Evolutionary conservation across 805 yeast genomes (phyloP).

Genomic region (Candida nitratophila): DNA sequence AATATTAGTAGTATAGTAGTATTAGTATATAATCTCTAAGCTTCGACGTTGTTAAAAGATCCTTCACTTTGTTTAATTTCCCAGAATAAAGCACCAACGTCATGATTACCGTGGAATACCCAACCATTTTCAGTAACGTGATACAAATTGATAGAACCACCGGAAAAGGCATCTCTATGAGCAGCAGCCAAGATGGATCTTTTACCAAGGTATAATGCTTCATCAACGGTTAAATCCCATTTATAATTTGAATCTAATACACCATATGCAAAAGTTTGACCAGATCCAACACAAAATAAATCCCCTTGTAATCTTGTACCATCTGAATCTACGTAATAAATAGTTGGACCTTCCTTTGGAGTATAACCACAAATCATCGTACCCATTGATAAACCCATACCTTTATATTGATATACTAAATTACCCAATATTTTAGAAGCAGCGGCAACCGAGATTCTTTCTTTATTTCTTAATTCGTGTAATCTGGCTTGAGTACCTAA

Average conservation of each 20-base stretch:
- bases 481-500: constrained; percentile 93
- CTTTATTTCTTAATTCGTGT: constrained; percentile 90
- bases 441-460: constrained; percentile 92
- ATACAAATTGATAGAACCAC: constrained; percentile 90
- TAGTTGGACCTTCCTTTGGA: constrained; percentile 89
- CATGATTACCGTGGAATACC: constrained; percentile 92
- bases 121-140: constrained; percentile 94
- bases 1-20: too few species aligned
- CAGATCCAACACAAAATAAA: constrained; percentile 95
- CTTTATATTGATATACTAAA: constrained; percentile 88
- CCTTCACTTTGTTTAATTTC: constrained; percentile 81
- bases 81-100: constrained; percentile 89
- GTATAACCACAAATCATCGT: constrained; percentile 98
- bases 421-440: constrained; percentile 92
- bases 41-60: constrained; percentile 78
- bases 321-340: constrained; percentile 94
- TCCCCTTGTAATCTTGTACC: constrained; percentile 95
- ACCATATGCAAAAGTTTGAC: constrained; percentile 99
- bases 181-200: constrained; percentile 96
- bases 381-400: constrained; percentile 99
- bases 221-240: constrained; percentile 91
- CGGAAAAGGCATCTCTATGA: constrained; percentile 97
- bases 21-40: too few species aligned
- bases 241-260: constrained; percentile 87
- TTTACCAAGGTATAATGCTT: constrained; percentile 89